Conservation (phyloP, 1,284 basidiomycete species). For the Cystobasidiaceae sp. region DNA sequence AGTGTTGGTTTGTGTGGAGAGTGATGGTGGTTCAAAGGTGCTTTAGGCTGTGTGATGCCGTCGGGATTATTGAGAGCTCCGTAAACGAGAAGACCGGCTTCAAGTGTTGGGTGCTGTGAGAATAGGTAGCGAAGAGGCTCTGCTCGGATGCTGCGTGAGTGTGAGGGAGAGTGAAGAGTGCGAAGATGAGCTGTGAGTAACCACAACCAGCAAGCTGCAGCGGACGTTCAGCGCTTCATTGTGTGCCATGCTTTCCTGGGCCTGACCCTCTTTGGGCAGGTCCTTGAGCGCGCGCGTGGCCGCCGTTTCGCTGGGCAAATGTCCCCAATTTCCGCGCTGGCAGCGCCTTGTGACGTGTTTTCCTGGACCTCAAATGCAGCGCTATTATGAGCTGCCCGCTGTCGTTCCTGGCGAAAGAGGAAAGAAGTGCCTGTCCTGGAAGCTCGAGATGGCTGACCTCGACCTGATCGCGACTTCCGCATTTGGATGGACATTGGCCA, state of each 20-base stretch:
- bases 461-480: constrained; percentile 13
- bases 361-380: background rate
- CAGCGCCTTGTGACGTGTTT: background rate
- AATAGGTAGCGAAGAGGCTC: background rate
- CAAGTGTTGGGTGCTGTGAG: background rate
- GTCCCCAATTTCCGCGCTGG: background rate
- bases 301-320: background rate
- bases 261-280: constrained; percentile 1
- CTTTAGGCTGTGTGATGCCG: no score
- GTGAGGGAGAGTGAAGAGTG: no score
- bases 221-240: no score
- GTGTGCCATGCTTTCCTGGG: no score
- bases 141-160: background rate
- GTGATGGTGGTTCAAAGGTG: background rate
- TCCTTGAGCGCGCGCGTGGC: background rate
- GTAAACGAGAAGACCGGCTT: background rate
- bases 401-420: constrained; percentile 6
- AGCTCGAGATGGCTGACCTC: background rate
- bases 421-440: background rate
- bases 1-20: background rate
- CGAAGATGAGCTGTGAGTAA: no score
- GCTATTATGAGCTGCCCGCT: background rate
- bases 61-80: no score
- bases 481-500: background rate
- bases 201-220: no score